Evolutionary conservation across 768 basidiomycete species (phyloP).

Genomic region (Rhodotorula paludigena): DNA sequence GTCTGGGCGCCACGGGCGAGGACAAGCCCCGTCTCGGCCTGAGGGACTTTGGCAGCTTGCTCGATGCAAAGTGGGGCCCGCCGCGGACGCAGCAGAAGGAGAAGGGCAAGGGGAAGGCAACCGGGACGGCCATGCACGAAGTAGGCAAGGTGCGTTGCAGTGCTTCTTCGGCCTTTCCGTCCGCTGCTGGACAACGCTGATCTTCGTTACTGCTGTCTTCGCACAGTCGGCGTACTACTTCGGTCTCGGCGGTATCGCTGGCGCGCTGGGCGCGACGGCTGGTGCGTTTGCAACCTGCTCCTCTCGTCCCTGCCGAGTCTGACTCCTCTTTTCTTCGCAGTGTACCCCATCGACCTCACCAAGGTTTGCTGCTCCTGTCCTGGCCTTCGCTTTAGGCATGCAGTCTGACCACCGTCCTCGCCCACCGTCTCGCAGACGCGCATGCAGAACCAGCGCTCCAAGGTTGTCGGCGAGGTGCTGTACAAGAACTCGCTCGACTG

Average conservation of each 20-base stretch:
- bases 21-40: constrained; percentile 66
- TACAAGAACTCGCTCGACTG: constrained; percentile 97
- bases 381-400: no score
- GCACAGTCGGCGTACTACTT: constrained; percentile 79
- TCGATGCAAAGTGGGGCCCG: constrained; percentile 79
- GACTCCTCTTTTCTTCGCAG: constrained; percentile 43
- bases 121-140: constrained; percentile 27
- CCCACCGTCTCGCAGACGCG: constrained; percentile 50
- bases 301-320: neutral
- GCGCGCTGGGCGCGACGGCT: constrained; percentile 90
- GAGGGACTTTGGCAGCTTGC: constrained; percentile 82
- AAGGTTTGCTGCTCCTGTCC: neutral
- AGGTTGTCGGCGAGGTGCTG: constrained; percentile 90
- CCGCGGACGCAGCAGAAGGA: constrained; percentile 6
- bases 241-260: constrained; percentile 77
- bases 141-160: constrained; percentile 24
- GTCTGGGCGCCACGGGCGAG: constrained; percentile 56
- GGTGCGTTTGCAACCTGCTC: neutral
- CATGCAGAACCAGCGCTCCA: constrained; percentile 96
- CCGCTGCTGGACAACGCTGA: neutral
- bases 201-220: constrained; percentile 51
- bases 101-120: constrained; percentile 2
- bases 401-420: neutral
- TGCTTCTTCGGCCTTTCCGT: constrained; percentile 45
- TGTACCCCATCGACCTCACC: constrained; percentile 65